Percentiles rank a stretch among this genome's conserved stretches.
phyloP scores from a whole-genome alignment of 352 stramenopile genomes.

The Globisporangium spinosum region DNA sequence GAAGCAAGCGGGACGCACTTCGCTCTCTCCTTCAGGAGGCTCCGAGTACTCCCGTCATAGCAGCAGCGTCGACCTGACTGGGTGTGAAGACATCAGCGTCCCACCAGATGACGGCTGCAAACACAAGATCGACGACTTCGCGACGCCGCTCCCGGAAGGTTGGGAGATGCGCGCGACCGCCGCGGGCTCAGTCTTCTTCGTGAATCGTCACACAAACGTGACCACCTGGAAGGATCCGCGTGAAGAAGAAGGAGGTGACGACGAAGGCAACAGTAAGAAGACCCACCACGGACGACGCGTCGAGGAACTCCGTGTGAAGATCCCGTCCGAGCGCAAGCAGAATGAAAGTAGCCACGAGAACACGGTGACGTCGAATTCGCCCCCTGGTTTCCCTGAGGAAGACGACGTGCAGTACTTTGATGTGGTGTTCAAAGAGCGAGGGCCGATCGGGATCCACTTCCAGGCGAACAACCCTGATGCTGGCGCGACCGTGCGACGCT shows the following conservation, averaged over 20 bases:
- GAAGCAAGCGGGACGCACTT: constrained; percentile 24
- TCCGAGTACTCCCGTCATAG: constrained; percentile 2
- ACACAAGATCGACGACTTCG: constrained; percentile 73
- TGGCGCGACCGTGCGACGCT: constrained; percentile 53
- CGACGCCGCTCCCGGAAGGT: constrained; percentile 59
- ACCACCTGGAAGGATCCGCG: constrained; percentile 78
- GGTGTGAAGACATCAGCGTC: constrained; percentile 34
- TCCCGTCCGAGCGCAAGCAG: constrained; percentile 10
- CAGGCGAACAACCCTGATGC: constrained; percentile 67
- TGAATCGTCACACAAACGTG: constrained; percentile 67
- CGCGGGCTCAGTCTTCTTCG: constrained; percentile 68
- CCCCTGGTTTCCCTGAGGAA: not conserved
- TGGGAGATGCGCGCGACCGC: constrained; percentile 84
- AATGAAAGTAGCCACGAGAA: constrained; percentile 11
- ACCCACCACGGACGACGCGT: not conserved
- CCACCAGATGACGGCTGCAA: constrained; percentile 56
- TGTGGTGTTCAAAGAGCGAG: constrained; percentile 70
- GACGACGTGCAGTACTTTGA: constrained; percentile 37
- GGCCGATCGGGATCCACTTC: constrained; percentile 80
- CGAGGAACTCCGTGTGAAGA: constrained; percentile 8
- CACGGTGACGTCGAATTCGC: constrained; percentile 5
- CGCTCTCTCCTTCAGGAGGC: constrained; percentile 1
- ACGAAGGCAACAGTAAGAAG: not conserved
- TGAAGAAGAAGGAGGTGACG: constrained; percentile 4
- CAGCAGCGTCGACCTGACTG: constrained; percentile 25